These are phyloP conservation scores for Brachypodium distachyon DNA, from an alignment of 202 grass and related monocot genomes.

Conservation along the genomic window DNA sequence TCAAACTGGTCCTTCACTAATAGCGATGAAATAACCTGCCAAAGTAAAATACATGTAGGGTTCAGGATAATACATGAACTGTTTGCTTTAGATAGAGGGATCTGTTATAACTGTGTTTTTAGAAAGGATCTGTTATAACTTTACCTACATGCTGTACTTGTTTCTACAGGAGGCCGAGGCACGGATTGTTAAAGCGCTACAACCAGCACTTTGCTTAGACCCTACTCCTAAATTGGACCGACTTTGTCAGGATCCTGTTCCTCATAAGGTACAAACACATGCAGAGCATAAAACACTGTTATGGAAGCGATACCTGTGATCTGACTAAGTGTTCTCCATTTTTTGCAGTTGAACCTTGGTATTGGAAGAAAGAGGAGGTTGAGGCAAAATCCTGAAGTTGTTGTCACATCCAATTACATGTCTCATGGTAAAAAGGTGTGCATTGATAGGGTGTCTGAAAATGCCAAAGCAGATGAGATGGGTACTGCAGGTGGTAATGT, in stretches of 20 bases:
- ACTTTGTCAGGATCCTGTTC: constrained; percentile 66
- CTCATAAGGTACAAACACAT: constrained; percentile 55
- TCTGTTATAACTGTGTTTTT: no score
- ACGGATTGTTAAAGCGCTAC: constrained; percentile 73
- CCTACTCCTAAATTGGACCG: constrained; percentile 81
- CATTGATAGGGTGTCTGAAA: constrained; percentile 53
- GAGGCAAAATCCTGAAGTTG: constrained; percentile 57
- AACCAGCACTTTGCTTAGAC: constrained; percentile 79
- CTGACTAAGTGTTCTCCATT: constrained; percentile 26
- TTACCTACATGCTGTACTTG: constrained; percentile 4
- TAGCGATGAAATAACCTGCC: background rate
- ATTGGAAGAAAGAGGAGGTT: constrained; percentile 74
- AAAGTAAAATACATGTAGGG: background rate
- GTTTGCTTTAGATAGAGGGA: background rate
- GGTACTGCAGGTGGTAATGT: constrained; percentile 34
- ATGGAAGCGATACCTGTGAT: background rate
- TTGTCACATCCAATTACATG: constrained; percentile 64
- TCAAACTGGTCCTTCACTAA: background rate
- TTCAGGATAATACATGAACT: background rate
- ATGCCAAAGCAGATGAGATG: constrained; percentile 25
- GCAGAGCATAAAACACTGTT: constrained; percentile 17
- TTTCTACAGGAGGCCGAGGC: constrained; percentile 80
- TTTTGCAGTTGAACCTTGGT: constrained; percentile 79
- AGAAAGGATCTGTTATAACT: no score
- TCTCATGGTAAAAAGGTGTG: constrained; percentile 77